Conservation (phyloP, 2,329 filamentous ascomycete genomes). For the Cercospora sp. region DNA sequence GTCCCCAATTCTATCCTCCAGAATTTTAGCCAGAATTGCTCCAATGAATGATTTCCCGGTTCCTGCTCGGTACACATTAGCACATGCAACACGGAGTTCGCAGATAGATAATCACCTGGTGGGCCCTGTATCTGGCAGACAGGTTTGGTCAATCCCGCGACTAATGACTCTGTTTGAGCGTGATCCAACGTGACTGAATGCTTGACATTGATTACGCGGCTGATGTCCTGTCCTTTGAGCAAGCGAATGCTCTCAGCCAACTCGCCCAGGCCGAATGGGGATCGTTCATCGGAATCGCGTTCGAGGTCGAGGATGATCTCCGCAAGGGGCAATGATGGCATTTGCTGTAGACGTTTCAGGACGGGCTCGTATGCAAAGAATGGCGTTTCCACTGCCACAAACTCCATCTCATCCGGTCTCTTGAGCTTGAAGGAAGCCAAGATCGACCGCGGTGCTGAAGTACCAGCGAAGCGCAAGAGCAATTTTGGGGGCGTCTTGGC, state of each 20-base stretch:
- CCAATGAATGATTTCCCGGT: no score
- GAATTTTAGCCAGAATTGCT: no score
- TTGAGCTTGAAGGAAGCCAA: conserved; percentile 48
- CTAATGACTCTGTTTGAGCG: conserved; percentile 24
- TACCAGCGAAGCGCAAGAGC: conserved; percentile 55
- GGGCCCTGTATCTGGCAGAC: no score
- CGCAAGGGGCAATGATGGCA: conserved; percentile 46
- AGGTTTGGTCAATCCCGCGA: no score
- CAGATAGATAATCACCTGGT: no score
- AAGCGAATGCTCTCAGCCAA: background rate
- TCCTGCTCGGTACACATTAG: no score
- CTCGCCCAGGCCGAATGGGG: background rate
- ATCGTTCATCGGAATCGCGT: background rate
- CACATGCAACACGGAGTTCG: no score
- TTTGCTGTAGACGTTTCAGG: conserved; percentile 60
- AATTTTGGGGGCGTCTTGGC: conserved; percentile 49
- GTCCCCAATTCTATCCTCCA: no score
- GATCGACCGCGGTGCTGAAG: conserved; percentile 48
- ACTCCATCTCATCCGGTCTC: conserved; percentile 35
- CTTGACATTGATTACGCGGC: background rate
- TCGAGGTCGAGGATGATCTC: conserved; percentile 13
- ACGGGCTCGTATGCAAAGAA: conserved; percentile 71
- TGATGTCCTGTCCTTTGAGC: background rate
- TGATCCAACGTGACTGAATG: background rate
- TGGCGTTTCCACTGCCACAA: conserved; percentile 64